Conservation (phyloP, 2,329 filamentous ascomycete genomes). For the Monilinia vaccinii-corymbosi region DNA sequence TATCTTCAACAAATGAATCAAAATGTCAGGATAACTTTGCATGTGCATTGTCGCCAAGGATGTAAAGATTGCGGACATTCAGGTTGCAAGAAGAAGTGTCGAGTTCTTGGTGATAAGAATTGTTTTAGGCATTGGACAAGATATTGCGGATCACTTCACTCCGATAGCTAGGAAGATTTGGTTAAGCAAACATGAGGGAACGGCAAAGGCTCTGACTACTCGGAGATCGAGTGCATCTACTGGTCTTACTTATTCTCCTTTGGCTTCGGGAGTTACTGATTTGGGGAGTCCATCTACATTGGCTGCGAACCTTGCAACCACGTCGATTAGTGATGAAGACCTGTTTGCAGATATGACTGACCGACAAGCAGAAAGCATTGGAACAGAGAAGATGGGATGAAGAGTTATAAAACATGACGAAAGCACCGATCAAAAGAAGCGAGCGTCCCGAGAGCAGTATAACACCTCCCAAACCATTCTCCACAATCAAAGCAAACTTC, state of each 20-base stretch:
- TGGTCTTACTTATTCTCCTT: background rate
- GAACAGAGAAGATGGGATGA: background rate
- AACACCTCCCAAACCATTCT: background rate
- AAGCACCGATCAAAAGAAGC: background rate
- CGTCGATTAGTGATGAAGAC: background rate
- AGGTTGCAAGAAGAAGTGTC: background rate
- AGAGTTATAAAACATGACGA: background rate
- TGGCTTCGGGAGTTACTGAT: background rate
- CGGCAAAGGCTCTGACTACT: background rate
- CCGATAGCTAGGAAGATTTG: background rate
- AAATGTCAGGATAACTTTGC: background rate
- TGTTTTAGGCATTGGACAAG: background rate
- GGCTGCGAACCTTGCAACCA: background rate
- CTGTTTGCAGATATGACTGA: background rate
- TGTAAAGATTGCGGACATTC: background rate
- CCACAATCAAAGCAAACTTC: background rate
- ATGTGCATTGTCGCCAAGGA: background rate
- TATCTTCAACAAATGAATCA: background rate
- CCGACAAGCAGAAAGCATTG: background rate
- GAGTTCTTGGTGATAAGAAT: background rate
- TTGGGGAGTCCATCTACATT: background rate
- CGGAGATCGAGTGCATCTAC: too few relatives aligned
- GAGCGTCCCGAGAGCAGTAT: background rate
- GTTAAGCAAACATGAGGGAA: background rate
- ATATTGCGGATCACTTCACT: background rate